A percentile compares a stretch with the other conserved stretches of the same genome.
phyloP scores from a whole-genome alignment of 139 green algal genomes.

The Chlorella sorokiniana region DNA sequence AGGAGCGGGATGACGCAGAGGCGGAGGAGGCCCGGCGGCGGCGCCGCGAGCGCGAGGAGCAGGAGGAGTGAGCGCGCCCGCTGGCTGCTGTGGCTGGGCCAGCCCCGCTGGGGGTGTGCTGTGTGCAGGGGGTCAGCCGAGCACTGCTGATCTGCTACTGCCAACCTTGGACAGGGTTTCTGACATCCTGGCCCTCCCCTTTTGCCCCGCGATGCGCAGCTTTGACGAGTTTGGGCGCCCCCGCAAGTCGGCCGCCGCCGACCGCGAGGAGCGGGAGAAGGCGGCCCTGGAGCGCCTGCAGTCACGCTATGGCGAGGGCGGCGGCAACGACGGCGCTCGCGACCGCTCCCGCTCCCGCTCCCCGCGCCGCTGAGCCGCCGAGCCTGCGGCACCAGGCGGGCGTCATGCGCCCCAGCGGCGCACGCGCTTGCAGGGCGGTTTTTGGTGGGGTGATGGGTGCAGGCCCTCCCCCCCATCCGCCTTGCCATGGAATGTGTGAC shows the following conservation, averaged over 20 bases:
- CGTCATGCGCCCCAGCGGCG: too few relatives aligned
- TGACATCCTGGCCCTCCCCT: neutral
- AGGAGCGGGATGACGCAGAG: conserved; percentile 77
- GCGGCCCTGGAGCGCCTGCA: conserved; percentile 73
- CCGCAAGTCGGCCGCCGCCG: conserved; percentile 60
- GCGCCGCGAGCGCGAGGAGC: conserved; percentile 49
- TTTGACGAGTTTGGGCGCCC: conserved; percentile 85
- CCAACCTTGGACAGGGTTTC: neutral
- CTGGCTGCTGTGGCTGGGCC: neutral
- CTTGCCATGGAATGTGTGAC: too few relatives aligned
- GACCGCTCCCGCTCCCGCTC: conserved; percentile 25
- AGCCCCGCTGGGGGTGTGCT: neutral
- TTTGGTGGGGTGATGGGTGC: too few relatives aligned
- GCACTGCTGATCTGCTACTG: neutral
- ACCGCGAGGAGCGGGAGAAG: conserved; percentile 65
- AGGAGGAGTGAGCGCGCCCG: conserved; percentile 22
- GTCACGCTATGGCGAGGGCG: conserved; percentile 11
- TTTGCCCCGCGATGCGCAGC: conserved; percentile 37
- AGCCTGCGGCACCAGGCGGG: neutral
- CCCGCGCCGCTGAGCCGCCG: conserved; percentile 9
- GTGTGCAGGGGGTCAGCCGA: too few relatives aligned
- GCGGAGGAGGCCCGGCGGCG: conserved; percentile 66
- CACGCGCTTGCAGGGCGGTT: too few relatives aligned
- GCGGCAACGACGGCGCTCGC: neutral
- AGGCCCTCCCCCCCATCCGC: too few relatives aligned